A percentile compares a stretch with the other conserved stretches of the same genome.
These are phyloP conservation scores for Ciborinia camelliae DNA, from an alignment of 2,329 filamentous ascomycete genomes.

Conservation along the genomic window DNA sequence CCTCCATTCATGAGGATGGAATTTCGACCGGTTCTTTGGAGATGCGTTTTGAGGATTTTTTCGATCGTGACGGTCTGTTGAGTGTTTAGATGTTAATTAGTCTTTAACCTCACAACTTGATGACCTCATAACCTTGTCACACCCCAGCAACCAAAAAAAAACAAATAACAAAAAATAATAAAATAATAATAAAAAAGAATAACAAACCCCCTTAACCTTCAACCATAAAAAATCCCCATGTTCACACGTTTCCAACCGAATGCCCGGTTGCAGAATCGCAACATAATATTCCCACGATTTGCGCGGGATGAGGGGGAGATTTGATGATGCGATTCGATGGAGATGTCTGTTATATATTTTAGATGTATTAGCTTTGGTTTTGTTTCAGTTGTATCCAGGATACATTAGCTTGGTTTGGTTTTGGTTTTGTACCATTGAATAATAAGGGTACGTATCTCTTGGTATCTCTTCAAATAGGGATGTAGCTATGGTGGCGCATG, in stretches of 20 bases:
- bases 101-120: too few species aligned
- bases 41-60: not conserved
- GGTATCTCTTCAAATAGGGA: not conserved
- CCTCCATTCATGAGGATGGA: not conserved
- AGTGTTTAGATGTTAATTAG: not conserved
- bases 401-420: too few species aligned
- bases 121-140: too few species aligned
- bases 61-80: not conserved
- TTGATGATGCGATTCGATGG: slow-evolving; percentile 6
- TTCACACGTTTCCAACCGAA: not conserved
- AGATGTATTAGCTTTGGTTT: not conserved
- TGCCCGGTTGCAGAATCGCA: slow-evolving; percentile 1
- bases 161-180: too few species aligned
- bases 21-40: not conserved
- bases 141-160: too few species aligned
- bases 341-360: not conserved
- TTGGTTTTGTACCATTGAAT: too few species aligned
- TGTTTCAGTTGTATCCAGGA: not conserved
- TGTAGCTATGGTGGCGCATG: too few species aligned
- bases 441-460: too few species aligned
- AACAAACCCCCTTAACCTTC: not conserved
- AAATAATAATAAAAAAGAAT: not conserved
- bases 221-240: slow-evolving; percentile 7
- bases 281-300: slow-evolving; percentile 8
- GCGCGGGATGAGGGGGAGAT: not conserved